phyloP scores from a whole-genome alignment of 768 basidiomycete species.

The Boletus pseudopeckii region DNA sequence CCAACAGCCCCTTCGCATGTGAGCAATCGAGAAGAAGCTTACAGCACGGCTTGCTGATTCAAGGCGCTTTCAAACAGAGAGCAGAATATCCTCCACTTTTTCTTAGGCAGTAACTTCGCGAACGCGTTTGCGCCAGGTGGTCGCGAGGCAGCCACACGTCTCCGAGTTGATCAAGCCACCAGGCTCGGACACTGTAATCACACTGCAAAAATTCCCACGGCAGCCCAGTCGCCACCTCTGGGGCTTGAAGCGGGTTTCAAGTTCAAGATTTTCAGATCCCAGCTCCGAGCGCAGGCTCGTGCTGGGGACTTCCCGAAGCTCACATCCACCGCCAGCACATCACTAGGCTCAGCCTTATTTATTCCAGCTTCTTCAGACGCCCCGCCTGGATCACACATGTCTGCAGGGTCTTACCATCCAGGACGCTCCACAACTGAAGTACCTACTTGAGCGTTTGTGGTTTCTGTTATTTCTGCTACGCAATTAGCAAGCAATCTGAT shows the following conservation, averaged over 20 bases:
- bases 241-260: neutral
- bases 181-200: neutral
- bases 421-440: neutral
- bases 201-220: neutral
- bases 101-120: neutral
- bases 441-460: neutral
- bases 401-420: slow-evolving; percentile 10
- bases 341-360: neutral
- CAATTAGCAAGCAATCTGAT: slow-evolving; percentile 4
- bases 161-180: no score
- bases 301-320: neutral
- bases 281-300: neutral
- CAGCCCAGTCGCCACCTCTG: no score
- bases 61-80: no score
- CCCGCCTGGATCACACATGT: slow-evolving; percentile 10
- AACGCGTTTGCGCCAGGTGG: neutral
- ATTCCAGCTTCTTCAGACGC: neutral
- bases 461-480: neutral
- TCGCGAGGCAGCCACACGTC: neutral
- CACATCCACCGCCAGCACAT: neutral
- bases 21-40: neutral
- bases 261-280: neutral
- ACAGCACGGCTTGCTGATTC: neutral
- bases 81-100: no score
- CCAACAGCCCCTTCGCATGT: neutral